phyloP scores from a whole-genome alignment of 179 eudicot species.

The Vitellaria paradoxa region DNA sequence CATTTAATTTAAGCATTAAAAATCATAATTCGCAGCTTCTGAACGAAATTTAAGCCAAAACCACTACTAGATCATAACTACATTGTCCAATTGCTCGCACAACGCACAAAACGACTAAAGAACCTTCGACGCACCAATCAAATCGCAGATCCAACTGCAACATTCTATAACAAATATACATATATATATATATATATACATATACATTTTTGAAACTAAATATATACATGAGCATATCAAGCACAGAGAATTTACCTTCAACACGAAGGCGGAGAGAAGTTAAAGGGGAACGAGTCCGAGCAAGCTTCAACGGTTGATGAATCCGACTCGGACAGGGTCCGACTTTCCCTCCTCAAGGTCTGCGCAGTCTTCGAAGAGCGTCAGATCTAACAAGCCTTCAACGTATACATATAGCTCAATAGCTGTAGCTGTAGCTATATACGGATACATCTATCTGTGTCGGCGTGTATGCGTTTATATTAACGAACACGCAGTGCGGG shows the following conservation, averaged over 20 bases:
- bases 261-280: slow-evolving; percentile 3
- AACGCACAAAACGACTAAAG: not conserved
- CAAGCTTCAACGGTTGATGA: not conserved
- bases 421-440: not conserved
- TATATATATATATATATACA: no score
- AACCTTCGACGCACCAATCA: not conserved
- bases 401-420: not conserved
- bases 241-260: not conserved
- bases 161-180: not conserved
- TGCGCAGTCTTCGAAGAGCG: not conserved
- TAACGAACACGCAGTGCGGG: no score
- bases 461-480: no score
- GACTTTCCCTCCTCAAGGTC: not conserved
- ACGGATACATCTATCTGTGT: no score
- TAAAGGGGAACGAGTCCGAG: not conserved
- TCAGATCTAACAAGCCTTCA: not conserved
- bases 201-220: no score
- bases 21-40: not conserved
- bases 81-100: not conserved
- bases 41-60: not conserved
- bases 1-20: not conserved
- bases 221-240: not conserved
- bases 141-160: not conserved
- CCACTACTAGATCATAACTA: not conserved
- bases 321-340: slow-evolving; percentile 10